Evolutionary conservation across 176 grass and related monocot genomes (phyloP).

Genomic region (Phyllostachys edulis): DNA sequence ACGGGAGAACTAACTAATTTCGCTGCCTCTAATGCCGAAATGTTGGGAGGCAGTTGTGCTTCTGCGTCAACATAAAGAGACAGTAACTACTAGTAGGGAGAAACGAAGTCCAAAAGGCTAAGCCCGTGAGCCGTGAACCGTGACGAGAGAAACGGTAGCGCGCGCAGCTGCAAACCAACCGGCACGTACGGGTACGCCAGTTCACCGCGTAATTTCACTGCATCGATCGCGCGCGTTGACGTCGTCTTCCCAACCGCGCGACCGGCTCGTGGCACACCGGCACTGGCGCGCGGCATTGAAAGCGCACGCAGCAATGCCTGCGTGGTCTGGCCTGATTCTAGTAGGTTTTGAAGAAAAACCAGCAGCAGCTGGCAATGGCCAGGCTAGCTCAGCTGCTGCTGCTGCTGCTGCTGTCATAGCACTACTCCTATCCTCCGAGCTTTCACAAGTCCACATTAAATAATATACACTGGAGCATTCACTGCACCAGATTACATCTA

Average conservation of each 20-base stretch:
- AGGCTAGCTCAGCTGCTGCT: neutral
- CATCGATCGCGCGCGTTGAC: neutral
- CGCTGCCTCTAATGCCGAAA: constrained; percentile 43
- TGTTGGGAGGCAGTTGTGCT: constrained; percentile 21
- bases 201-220: neutral
- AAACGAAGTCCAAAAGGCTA: neutral
- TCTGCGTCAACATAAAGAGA: constrained; percentile 15
- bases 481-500: neutral
- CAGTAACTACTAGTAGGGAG: neutral
- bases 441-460: constrained; percentile 38
- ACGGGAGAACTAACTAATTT: constrained; percentile 7
- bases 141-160: neutral
- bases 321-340: constrained; percentile 14
- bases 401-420: neutral
- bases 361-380: constrained; percentile 15
- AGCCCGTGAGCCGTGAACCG: neutral
- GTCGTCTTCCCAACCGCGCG: constrained; percentile 37
- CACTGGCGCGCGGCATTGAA: constrained; percentile 29
- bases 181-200: neutral
- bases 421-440: neutral
- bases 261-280: neutral
- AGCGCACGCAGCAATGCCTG: neutral
- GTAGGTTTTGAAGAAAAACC: neutral
- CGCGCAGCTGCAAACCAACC: neutral
- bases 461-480: constrained; percentile 39